Evolutionary conservation across 1,284 basidiomycete genomes (phyloP).

Genomic region (Porodaedalea pini): DNA sequence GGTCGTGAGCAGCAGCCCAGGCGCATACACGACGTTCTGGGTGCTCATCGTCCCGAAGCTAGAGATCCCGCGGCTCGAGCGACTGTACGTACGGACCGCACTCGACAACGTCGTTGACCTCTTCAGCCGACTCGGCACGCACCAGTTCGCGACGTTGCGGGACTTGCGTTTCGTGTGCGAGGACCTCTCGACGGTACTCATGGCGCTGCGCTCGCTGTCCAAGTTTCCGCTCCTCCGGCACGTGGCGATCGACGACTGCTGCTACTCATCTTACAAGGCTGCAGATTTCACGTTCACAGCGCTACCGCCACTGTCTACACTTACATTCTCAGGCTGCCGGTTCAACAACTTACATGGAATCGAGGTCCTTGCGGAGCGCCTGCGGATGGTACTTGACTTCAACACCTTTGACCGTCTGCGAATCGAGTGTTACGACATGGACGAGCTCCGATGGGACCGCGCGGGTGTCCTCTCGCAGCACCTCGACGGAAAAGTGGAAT

Average conservation of each 20-base stretch:
- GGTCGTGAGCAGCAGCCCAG: conserved; percentile 2
- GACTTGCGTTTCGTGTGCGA: conserved; percentile 13
- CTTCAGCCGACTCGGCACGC: conserved; percentile 4
- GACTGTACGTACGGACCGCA: conserved; percentile 6
- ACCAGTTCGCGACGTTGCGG: conserved; percentile 4
- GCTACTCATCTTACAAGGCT: conserved; percentile 9
- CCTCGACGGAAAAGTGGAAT: conserved; percentile 5
- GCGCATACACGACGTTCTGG: conserved; percentile 15
- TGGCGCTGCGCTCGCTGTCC: not conserved
- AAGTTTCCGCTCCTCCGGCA: conserved; percentile 10
- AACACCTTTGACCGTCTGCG: conserved; percentile 2
- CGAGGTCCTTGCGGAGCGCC: conserved; percentile 5
- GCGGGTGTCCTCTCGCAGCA: not conserved
- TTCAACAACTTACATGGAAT: conserved; percentile 12
- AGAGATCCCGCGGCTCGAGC: not conserved
- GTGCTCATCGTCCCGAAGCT: conserved; percentile 6
- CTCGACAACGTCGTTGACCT: conserved; percentile 9
- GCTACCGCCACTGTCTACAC: conserved; percentile 3
- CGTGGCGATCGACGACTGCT: conserved; percentile 11
- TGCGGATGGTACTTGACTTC: conserved; percentile 2
- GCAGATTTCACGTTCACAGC: not conserved
- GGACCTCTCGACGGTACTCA: conserved; percentile 3
- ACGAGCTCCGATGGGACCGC: conserved; percentile 4
- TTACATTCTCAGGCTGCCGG: conserved; percentile 6
- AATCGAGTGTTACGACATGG: conserved; percentile 7